These are phyloP conservation scores for Blastocystis sp. DNA, from an alignment of 352 stramenopile genomes.

Conservation along the genomic window DNA sequence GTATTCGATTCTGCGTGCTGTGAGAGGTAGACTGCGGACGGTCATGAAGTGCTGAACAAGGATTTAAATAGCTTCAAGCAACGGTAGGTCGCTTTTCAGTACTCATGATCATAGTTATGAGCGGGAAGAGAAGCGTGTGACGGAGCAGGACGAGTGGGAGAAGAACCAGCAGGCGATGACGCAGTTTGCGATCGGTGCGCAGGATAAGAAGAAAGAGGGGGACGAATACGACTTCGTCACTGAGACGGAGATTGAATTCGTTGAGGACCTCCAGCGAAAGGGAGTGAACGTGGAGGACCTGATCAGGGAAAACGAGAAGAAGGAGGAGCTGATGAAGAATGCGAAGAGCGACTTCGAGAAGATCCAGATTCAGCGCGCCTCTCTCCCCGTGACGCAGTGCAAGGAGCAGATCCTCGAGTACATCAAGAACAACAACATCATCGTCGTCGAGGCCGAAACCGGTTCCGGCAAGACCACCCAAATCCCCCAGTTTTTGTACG, in stretches of 20 bases:
- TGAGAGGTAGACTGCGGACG: slow-evolving; percentile 8
- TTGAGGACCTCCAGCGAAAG: slow-evolving; percentile 87
- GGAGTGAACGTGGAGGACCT: slow-evolving; percentile 83
- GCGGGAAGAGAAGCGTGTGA: slow-evolving; percentile 76
- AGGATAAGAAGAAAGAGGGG: slow-evolving; percentile 80
- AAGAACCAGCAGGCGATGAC: slow-evolving; percentile 87
- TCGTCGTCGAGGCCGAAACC: slow-evolving; percentile 87
- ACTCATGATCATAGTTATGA: background rate
- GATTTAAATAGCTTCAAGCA: slow-evolving; percentile 35
- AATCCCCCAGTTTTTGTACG: slow-evolving; percentile 95
- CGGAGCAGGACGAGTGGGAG: slow-evolving; percentile 97
- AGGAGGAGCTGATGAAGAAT: slow-evolving; percentile 49
- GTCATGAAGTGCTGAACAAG: slow-evolving; percentile 29
- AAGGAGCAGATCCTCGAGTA: slow-evolving; percentile 94
- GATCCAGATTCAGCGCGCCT: slow-evolving; percentile 91
- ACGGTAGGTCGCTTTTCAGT: background rate
- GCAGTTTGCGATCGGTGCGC: slow-evolving; percentile 82
- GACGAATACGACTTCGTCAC: slow-evolving; percentile 95
- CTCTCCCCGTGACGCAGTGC: slow-evolving; percentile 96
- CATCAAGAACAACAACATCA: slow-evolving; percentile 91
- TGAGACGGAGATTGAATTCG: slow-evolving; percentile 98
- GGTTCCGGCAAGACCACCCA: slow-evolving; percentile 97
- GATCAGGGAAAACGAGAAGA: slow-evolving; percentile 47
- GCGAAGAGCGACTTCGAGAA: slow-evolving; percentile 79
- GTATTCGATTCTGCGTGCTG: background rate